phyloP scores from a whole-genome alignment of 2,329 filamentous ascomycete genomes.

The Xylariaceae sp. region DNA sequence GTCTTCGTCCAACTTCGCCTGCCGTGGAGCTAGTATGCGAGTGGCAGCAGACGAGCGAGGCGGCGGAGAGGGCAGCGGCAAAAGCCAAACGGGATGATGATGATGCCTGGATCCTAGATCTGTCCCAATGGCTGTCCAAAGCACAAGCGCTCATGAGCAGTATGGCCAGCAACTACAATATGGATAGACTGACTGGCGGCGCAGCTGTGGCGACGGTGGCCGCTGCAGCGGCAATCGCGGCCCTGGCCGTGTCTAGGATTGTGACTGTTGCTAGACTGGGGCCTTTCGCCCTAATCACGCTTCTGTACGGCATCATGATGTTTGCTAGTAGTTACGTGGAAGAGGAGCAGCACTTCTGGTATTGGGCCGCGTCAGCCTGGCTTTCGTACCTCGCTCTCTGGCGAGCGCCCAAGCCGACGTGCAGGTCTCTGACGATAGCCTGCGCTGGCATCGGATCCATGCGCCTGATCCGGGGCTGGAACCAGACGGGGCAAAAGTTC shows the following conservation, averaged over 20 bases:
- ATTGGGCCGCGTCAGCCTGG: conserved; percentile 77
- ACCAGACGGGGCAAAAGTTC: conserved; percentile 95
- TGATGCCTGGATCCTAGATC: conserved; percentile 28
- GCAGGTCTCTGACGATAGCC: conserved; percentile 19
- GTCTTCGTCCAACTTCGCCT: conserved; percentile 32
- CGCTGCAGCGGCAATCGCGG: conserved; percentile 10
- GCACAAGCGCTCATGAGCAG: conserved; percentile 78
- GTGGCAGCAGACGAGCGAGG: conserved; percentile 45
- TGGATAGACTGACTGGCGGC: conserved; percentile 50
- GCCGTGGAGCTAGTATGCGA: conserved; percentile 59
- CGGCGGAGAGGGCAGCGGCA: conserved; percentile 5
- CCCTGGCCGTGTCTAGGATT: conserved; percentile 22
- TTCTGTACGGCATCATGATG: conserved; percentile 79
- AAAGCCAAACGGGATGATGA: conserved; percentile 4
- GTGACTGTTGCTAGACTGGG: conserved; percentile 22
- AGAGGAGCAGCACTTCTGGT: conserved; percentile 98
- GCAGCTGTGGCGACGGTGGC: conserved; percentile 29
- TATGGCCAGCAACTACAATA: conserved; percentile 87
- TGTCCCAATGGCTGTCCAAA: conserved; percentile 52
- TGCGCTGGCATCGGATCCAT: conserved; percentile 46
- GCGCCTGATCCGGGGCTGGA: conserved; percentile 73
- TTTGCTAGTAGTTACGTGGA: conserved; percentile 97
- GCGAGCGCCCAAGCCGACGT: conserved; percentile 18
- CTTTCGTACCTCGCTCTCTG: conserved; percentile 42
- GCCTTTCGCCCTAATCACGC: conserved; percentile 43